Evolutionary conservation across 2,329 filamentous ascomycete genomes (phyloP), one percentile per base, ranked within the genome.

Genomic region (Cercospora janseana): DNA sequence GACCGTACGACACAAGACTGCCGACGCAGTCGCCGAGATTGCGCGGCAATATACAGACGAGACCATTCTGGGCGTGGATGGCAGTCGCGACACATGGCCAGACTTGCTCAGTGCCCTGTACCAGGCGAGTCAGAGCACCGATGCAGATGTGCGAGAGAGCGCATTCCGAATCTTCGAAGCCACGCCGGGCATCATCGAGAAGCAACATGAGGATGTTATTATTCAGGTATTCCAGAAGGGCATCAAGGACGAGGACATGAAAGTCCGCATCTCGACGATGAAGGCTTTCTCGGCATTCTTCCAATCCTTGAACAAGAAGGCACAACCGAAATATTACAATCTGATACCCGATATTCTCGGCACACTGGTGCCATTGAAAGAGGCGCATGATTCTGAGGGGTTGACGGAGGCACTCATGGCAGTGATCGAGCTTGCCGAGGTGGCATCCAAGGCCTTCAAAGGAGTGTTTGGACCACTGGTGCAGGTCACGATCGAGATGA

Each of bases 381-480:
- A 96, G 59, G 82, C 86, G 2, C 82, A 87, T 58, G 89, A 98
- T 66, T 93, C 89, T 9, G 92, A 96, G 10, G 85, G 95, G 58
- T 81, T 98, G 12, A 92, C 88, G 59, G 90, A 90, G 66, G 91
- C 91, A 16, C 82, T 98, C 32, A 77, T 96, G 49, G 86, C 92
- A 18, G 79, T 98, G 40, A 96, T 98, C 63, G 93, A 97, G 59
- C 79, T 98, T 48, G 93, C 93, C 29, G 93, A 97, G 71, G 81
- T 86, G n/a, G 87, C 88, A 16, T 90, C 92, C 16, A 94, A 93
- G 73, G 97, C 97, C 91, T 98, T 98, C 75, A 95, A 93, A 73
- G 80, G 80, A 15, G 78, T 95, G n/a, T 98, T 98, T 75, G 86
- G 87, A 66, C 91, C 89, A 64, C 79, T 98, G 3, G 92, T 97